Conservation (phyloP, 768 basidiomycete genomes). For the Paxillus involutus region DNA sequence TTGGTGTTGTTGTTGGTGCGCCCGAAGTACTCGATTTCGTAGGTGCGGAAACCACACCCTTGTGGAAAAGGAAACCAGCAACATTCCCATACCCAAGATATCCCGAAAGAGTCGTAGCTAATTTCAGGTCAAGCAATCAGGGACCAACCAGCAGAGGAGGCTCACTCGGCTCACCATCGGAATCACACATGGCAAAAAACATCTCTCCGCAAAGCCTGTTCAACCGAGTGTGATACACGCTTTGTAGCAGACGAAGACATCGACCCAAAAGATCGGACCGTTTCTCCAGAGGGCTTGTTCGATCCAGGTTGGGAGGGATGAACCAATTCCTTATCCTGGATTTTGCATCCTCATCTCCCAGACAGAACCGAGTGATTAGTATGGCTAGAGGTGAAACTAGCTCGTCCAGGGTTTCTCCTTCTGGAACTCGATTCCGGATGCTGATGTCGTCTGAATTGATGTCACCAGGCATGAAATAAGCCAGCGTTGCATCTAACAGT, state of each 20-base stretch:
- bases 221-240: conserved; percentile 69
- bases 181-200: conserved; percentile 80
- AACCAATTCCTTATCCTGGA: conserved; percentile 63
- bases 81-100: conserved; percentile 95
- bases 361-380: conserved; percentile 69
- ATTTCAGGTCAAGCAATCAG: neutral
- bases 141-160: neutral
- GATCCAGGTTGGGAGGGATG: conserved; percentile 78
- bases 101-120: conserved; percentile 70
- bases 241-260: conserved; percentile 72
- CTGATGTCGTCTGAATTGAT: conserved; percentile 62
- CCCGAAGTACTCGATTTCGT: conserved; percentile 31
- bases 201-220: conserved; percentile 85
- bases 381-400: conserved; percentile 73
- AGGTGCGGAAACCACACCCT: conserved; percentile 74
- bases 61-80: conserved; percentile 91
- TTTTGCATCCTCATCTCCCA: conserved; percentile 59
- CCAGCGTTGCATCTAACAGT: conserved; percentile 58
- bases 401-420: conserved; percentile 70
- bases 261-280: conserved; percentile 76
- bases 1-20: conserved; percentile 32
- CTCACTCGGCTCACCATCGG: conserved; percentile 50
- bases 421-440: conserved; percentile 45
- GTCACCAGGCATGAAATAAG: conserved; percentile 65
- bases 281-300: conserved; percentile 70